These are phyloP conservation scores for Aspergillus melleus DNA, from an alignment of 2,329 filamentous ascomycete genomes.

Conservation along the genomic window DNA sequence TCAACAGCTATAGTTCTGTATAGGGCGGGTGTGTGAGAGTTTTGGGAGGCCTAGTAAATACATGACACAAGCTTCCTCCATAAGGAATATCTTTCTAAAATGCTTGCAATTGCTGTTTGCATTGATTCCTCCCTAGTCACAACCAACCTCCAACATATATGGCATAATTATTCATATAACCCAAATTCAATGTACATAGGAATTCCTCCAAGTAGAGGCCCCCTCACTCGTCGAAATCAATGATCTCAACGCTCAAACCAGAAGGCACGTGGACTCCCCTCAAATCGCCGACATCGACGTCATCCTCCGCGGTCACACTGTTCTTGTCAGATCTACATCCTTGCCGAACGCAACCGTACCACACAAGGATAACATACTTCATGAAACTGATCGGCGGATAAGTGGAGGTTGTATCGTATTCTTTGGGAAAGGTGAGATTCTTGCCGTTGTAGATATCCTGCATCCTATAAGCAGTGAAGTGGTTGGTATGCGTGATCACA, in stretches of 20 bases:
- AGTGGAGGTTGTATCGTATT: slow-evolving; percentile 21
- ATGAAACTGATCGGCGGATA: slow-evolving; percentile 21
- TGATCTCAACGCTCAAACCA: slow-evolving; percentile 15
- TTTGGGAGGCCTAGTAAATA: too few species aligned
- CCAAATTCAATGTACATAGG: too few species aligned
- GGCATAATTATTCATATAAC: too few species aligned
- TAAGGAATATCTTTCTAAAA: too few species aligned
- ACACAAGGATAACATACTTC: slow-evolving; percentile 8
- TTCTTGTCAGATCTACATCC: neutral
- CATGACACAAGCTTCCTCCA: too few species aligned
- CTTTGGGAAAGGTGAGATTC: slow-evolving; percentile 16
- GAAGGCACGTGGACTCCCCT: slow-evolving; percentile 10
- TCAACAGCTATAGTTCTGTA: too few species aligned
- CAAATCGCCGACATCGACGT: slow-evolving; percentile 11
- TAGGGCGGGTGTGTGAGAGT: too few species aligned
- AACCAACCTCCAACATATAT: too few species aligned
- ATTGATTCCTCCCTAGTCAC: too few species aligned
- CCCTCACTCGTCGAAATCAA: neutral
- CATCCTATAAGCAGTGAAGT: neutral
- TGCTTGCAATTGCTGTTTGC: too few species aligned
- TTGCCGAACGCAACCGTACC: neutral
- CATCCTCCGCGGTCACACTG: slow-evolving; percentile 15
- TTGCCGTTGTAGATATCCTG: slow-evolving; percentile 12
- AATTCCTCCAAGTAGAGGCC: neutral
- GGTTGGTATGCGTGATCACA: too few species aligned